A percentile compares a stretch with the other conserved stretches of the same genome.
These are phyloP conservation scores for Porpolomopsis calyptriformis DNA, from an alignment of 768 basidiomycete species.

Conservation along the genomic window DNA sequence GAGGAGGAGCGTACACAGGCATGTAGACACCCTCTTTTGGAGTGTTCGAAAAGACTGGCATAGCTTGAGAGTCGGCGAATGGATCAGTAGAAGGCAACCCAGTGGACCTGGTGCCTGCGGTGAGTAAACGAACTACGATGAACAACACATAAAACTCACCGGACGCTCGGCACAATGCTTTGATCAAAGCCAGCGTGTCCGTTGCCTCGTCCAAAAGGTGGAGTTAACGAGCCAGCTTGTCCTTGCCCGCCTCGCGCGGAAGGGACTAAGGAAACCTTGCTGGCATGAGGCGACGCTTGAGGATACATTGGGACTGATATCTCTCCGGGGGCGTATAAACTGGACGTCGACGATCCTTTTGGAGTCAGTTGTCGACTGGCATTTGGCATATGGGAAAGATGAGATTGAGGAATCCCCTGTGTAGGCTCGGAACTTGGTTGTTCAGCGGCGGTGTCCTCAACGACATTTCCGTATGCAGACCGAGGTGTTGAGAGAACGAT, in stretches of 20 bases:
- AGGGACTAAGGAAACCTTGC: neutral
- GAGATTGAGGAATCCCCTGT: no score
- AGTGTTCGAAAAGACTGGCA: neutral
- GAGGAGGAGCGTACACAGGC: neutral
- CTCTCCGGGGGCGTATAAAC: neutral
- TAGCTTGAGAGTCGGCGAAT: constrained; percentile 1
- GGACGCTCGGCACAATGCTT: neutral
- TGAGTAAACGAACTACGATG: neutral
- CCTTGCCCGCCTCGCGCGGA: neutral
- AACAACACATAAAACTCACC: neutral
- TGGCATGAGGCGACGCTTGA: neutral
- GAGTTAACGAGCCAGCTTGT: neutral
- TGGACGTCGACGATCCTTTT: no score
- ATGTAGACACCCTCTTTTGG: neutral
- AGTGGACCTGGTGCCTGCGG: neutral
- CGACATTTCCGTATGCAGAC: neutral
- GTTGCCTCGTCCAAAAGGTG: neutral
- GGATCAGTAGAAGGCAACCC: constrained; percentile 1
- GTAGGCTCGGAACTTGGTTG: no score
- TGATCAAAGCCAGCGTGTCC: neutral
- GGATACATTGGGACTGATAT: neutral
- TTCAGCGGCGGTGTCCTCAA: neutral
- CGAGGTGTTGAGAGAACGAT: neutral
- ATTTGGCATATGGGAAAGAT: no score
- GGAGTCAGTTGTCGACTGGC: neutral